phyloP scores from a whole-genome alignment of 345 rosid genomes.

The Citrus cavaleriei region DNA sequence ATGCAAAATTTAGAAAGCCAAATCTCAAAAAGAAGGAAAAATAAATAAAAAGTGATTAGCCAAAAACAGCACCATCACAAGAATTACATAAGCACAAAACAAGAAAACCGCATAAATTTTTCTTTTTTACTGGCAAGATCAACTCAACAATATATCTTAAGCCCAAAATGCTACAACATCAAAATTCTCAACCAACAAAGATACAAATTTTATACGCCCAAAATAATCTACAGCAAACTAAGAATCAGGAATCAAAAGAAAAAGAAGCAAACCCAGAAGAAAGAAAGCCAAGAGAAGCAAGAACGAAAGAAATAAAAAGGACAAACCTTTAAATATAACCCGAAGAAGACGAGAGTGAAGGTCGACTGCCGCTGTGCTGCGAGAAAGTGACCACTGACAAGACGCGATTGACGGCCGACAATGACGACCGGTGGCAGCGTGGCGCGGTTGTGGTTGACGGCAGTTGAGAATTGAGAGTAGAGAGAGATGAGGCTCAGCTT shows the following conservation, averaged over 20 bases:
- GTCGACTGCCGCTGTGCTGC: too few species aligned
- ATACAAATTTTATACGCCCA: background rate
- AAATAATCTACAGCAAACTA: background rate
- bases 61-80: background rate
- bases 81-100: background rate
- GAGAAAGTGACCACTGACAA: too few species aligned
- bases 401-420: too few species aligned
- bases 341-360: too few species aligned
- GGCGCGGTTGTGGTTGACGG: too few species aligned
- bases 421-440: too few species aligned
- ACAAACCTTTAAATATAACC: conserved; percentile 10
- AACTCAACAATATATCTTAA: conserved; percentile 3
- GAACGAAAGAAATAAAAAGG: background rate
- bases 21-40: too few species aligned
- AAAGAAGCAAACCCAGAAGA: background rate
- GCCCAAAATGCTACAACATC: conserved; percentile 7
- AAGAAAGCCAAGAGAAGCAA: background rate
- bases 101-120: background rate
- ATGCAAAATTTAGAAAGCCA: too few species aligned
- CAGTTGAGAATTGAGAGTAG: too few species aligned
- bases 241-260: background rate
- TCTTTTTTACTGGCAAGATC: too few species aligned
- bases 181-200: background rate
- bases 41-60: too few species aligned
- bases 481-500: too few species aligned